Base-by-base conservation (phyloP, 2,329 filamentous ascomycete genomes). In the Pestalotiopsis sp. region DNA sequence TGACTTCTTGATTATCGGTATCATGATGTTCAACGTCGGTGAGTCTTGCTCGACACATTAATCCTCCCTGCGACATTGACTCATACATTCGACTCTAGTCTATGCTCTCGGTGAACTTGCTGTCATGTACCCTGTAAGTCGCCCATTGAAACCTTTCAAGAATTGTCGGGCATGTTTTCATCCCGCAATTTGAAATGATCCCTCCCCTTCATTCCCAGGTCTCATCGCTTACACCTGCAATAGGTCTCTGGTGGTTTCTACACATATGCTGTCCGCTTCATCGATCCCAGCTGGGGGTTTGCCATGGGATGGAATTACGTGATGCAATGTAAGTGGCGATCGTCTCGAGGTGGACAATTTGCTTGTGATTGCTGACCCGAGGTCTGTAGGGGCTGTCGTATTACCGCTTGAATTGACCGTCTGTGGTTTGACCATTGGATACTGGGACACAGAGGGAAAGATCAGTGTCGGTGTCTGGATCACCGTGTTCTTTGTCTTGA, bases 1-100 rank as follows among this genome's bases (percentile, higher is more conserved):
- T 61, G 82, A 83, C 66, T 89, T 88, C 72, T 68, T 84, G 17
- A 86, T 88, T 67, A 85, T 88, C 67, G 86, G 87, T 74, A 68
- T 86, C 71, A 88, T 89, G 86, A 85, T 89, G 77, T 86, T 88
- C 73, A 86, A 87, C 71, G 87, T 88, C 60, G 78, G 78, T 79
- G 73, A 67, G 73, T 70, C 17, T 17, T 39, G 39, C 55, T 14
- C 26, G 4, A 38, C 17, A 58, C 9, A 22, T 22, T 11, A 2
- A 13, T 56, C 35, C 26, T 60, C 22, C 14, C 7, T 10, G n/a
- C 9, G 11, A 6, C 5, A 24, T 62, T 4, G 35, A n/a, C 14
- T 11, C 59, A 39, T 22, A 62, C 59, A 38, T 7, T 62, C 3
- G 63, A 56, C 26, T 39, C 2, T 62, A 70, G 84, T 90, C 70